phyloP scores from a whole-genome alignment of 768 basidiomycete species.

The Pisolithus marmoratus region DNA sequence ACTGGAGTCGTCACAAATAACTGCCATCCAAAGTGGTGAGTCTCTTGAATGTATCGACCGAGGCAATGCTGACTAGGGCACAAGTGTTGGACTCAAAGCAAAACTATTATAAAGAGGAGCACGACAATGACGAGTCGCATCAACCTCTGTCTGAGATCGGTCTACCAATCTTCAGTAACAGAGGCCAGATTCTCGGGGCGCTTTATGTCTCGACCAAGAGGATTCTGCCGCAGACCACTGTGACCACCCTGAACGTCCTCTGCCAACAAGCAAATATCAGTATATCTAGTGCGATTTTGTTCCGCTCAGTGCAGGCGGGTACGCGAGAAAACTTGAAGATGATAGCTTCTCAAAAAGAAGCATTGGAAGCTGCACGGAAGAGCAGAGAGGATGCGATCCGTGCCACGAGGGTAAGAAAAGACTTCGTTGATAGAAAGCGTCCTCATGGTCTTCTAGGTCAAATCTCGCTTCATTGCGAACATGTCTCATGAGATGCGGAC shows the following conservation, averaged over 20 bases:
- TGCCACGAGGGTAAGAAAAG: slow-evolving; percentile 53
- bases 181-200: slow-evolving; percentile 70
- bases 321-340: slow-evolving; percentile 72
- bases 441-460: slow-evolving; percentile 41
- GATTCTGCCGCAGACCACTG: slow-evolving; percentile 54
- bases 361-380: slow-evolving; percentile 61
- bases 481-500: slow-evolving; percentile 78
- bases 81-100: slow-evolving; percentile 64
- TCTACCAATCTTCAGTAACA: slow-evolving; percentile 67
- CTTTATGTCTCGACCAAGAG: slow-evolving; percentile 64
- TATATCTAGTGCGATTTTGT: slow-evolving; percentile 68
- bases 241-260: slow-evolving; percentile 57
- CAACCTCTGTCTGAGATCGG: slow-evolving; percentile 63
- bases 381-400: slow-evolving; percentile 70
- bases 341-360: slow-evolving; percentile 67
- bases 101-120: slow-evolving; percentile 54
- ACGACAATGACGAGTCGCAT: slow-evolving; percentile 57
- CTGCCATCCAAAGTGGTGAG: slow-evolving; percentile 63
- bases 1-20: slow-evolving; percentile 58
- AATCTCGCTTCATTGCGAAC: slow-evolving; percentile 70
- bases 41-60: slow-evolving; percentile 1
- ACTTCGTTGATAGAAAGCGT: neutral
- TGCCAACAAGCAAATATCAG: slow-evolving; percentile 75
- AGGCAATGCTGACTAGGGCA: neutral
- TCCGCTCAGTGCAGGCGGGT: slow-evolving; percentile 68